Evolutionary conservation across 805 yeast genomes (phyloP).

Genomic region (Lipomyces mesembrius): DNA sequence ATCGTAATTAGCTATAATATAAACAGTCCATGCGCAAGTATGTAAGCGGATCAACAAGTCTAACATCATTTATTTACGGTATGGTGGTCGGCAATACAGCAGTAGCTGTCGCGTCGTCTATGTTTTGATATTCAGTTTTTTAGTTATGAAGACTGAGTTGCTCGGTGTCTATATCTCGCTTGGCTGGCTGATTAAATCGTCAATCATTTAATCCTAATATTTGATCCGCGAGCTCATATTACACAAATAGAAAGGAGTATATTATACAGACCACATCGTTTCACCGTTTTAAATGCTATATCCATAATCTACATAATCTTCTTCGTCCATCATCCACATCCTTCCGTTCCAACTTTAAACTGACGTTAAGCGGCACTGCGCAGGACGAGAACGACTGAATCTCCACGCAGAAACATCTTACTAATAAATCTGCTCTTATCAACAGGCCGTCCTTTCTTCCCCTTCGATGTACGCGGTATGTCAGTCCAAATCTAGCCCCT

Average conservation of each 20-base stretch:
- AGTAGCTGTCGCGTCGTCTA: not conserved
- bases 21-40: too few relatives aligned
- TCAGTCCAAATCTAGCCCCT: constrained; percentile 61
- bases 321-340: not conserved
- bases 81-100: too few relatives aligned
- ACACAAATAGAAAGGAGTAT: not conserved
- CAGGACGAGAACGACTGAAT: constrained; percentile 84
- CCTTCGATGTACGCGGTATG: constrained; percentile 62
- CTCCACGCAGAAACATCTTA: constrained; percentile 93
- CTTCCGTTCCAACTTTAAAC: not conserved
- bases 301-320: not conserved
- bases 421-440: constrained; percentile 79
- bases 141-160: not conserved
- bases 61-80: too few relatives aligned
- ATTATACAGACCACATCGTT: not conserved
- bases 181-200: not conserved
- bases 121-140: not conserved
- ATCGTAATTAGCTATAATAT: too few relatives aligned
- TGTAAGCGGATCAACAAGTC: too few relatives aligned
- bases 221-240: not conserved
- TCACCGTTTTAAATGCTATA: not conserved
- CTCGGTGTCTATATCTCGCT: too few relatives aligned
- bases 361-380: constrained; percentile 45
- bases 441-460: constrained; percentile 69
- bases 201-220: not conserved